Evolutionary conservation across 345 rosid species (phyloP).

Genomic region (Tarenaya hassleriana): DNA sequence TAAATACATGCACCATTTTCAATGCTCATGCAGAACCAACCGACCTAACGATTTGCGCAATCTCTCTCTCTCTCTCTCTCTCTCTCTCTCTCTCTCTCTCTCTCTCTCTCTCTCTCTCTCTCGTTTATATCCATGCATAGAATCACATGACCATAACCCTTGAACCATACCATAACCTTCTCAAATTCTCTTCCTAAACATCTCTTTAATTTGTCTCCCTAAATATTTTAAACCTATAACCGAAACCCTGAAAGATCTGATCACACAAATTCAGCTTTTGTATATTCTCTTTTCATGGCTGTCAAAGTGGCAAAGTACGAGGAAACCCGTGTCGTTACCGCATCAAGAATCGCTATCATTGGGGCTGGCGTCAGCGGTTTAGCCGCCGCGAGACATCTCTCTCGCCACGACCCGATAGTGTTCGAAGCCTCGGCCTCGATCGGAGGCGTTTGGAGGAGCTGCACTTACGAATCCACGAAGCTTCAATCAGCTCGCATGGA

Average conservation of each 20-base stretch:
- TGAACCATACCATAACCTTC: too few species aligned
- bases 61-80: too few species aligned
- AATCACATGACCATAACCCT: too few species aligned
- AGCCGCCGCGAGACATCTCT: conserved; percentile 70
- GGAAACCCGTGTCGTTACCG: neutral
- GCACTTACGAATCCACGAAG: conserved; percentile 67
- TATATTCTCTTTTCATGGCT: conserved; percentile 15
- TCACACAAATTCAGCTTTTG: neutral
- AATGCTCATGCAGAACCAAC: neutral
- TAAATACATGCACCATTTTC: conserved; percentile 4
- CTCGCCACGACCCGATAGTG: conserved; percentile 51
- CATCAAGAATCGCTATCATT: conserved; percentile 63
- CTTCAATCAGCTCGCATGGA: conserved; percentile 63
- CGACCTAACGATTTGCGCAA: conserved; percentile 15
- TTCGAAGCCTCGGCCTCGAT: conserved; percentile 73
- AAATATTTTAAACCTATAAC: too few species aligned
- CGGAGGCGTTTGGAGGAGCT: conserved; percentile 91
- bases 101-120: too few species aligned
- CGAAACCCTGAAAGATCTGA: too few species aligned
- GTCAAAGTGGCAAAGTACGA: neutral
- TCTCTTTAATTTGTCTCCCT: too few species aligned
- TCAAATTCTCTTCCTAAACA: too few species aligned
- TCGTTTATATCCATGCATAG: too few species aligned
- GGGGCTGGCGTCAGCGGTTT: conserved; percentile 91
- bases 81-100: too few species aligned